These are phyloP conservation scores for Tetracladium marchalianum DNA, from an alignment of 495 filamentous ascomycete species.

Conservation along the genomic window DNA sequence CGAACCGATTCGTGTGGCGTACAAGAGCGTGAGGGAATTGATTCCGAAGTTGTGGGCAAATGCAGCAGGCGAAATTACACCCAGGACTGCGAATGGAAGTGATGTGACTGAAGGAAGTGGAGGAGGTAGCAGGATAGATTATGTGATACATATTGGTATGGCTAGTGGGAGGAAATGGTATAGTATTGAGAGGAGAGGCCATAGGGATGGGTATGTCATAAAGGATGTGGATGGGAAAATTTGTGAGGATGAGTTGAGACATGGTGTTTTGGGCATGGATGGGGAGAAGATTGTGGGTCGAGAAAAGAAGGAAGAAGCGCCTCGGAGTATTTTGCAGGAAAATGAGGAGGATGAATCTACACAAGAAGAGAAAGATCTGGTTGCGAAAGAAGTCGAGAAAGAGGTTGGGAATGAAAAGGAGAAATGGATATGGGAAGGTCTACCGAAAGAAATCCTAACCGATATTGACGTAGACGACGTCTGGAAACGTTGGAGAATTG, in stretches of 20 bases:
- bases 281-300: conserved; percentile 30
- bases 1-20: conserved; percentile 57
- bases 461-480: conserved; percentile 45
- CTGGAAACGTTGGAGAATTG: conserved; percentile 40
- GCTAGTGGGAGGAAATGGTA: conserved; percentile 60
- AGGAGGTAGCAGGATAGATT: conserved; percentile 37
- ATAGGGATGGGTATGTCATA: conserved; percentile 65
- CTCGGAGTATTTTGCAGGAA: conserved; percentile 8
- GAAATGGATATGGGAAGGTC: conserved; percentile 34
- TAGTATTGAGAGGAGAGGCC: conserved; percentile 57
- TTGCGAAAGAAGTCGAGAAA: no score
- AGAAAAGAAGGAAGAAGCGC: conserved; percentile 25
- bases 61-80: background rate
- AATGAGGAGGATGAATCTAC: conserved; percentile 25
- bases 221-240: conserved; percentile 55
- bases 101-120: background rate
- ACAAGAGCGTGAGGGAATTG: conserved; percentile 47
- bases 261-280: conserved; percentile 57
- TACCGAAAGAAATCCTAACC: conserved; percentile 35
- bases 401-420: conserved; percentile 19
- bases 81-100: conserved; percentile 8
- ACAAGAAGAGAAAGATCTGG: conserved; percentile 1
- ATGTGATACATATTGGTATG: conserved; percentile 73
- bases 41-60: conserved; percentile 47
- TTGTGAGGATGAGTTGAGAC: conserved; percentile 44